Conservation (phyloP, 345 rosid species). For the Sonneratia caseolaris region DNA sequence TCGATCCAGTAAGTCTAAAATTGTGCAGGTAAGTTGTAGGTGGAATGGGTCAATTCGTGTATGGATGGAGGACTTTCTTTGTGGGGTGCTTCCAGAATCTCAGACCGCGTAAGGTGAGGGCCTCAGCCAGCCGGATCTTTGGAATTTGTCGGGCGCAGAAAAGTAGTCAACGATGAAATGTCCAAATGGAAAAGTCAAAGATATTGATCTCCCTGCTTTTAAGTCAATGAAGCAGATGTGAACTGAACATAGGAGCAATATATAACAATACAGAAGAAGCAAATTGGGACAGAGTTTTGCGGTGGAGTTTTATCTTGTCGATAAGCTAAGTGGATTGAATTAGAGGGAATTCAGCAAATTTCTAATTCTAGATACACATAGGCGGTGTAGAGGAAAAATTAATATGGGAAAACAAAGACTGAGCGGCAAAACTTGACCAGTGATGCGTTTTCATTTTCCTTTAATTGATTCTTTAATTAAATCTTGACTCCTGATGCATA, state of each 20-base stretch:
- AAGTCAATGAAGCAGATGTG: not conserved
- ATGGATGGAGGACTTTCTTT: not conserved
- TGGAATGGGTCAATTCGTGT: not conserved
- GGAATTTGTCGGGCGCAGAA: not conserved
- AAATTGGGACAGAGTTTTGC: too few relatives aligned
- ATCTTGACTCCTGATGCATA: not conserved
- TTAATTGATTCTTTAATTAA: too few relatives aligned
- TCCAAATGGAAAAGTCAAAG: slow-evolving; percentile 1
- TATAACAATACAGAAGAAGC: not conserved
- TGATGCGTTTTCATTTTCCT: not conserved
- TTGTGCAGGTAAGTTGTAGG: not conserved
- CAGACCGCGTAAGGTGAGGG: not conserved
- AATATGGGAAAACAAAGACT: too few relatives aligned
- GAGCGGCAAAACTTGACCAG: not conserved
- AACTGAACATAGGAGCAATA: not conserved
- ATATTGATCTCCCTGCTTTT: not conserved
- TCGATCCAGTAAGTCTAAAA: not conserved
- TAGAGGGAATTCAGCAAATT: too few relatives aligned
- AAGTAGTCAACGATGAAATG: slow-evolving; percentile 13
- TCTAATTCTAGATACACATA: too few relatives aligned
- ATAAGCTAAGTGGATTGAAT: too few relatives aligned
- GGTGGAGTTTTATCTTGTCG: too few relatives aligned
- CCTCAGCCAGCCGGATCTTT: not conserved
- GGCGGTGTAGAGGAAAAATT: too few relatives aligned
- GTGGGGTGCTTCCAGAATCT: not conserved